Conservation (phyloP, 2,329 filamentous ascomycete genomes). For the Sporothrix variecibatus region DNA sequence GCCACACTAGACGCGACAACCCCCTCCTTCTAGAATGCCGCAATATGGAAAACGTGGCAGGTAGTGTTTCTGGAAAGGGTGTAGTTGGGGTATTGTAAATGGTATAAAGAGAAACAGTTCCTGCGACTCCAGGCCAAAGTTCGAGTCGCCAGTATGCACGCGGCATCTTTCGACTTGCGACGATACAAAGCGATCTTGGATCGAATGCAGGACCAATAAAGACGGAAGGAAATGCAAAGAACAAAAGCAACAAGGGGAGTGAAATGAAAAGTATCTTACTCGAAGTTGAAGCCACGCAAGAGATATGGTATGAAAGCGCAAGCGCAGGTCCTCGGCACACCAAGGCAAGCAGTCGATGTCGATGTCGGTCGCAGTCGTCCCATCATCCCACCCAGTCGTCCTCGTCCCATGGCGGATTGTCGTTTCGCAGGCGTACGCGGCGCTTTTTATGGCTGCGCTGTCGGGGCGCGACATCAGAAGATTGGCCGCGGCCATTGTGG, state of each 20-base stretch:
- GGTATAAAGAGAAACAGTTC: neutral
- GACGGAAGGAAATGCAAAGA: neutral
- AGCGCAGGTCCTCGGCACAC: constrained; percentile 35
- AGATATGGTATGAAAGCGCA: constrained; percentile 45
- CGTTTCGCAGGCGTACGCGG: constrained; percentile 41
- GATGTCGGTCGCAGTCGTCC: neutral
- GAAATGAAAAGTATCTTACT: constrained; percentile 28
- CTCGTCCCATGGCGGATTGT: constrained; percentile 40
- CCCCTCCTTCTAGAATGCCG: neutral
- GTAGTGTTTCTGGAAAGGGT: neutral
- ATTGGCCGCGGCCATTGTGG: constrained; percentile 57
- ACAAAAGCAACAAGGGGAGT: neutral
- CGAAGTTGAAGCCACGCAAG: constrained; percentile 43
- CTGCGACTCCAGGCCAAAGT: neutral
- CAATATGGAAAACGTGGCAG: neutral
- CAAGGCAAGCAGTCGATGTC: constrained; percentile 27
- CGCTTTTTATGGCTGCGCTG: constrained; percentile 45
- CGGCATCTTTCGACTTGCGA: too few relatives aligned
- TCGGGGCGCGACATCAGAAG: constrained; percentile 47
- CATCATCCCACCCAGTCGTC: constrained; percentile 43
- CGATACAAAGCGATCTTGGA: neutral
- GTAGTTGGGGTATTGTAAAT: neutral
- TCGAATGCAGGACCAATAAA: neutral
- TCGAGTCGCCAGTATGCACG: neutral
- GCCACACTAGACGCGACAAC: neutral